phyloP scores from a whole-genome alignment of 2,329 filamentous ascomycete species.

The Phialophora macrospora region DNA sequence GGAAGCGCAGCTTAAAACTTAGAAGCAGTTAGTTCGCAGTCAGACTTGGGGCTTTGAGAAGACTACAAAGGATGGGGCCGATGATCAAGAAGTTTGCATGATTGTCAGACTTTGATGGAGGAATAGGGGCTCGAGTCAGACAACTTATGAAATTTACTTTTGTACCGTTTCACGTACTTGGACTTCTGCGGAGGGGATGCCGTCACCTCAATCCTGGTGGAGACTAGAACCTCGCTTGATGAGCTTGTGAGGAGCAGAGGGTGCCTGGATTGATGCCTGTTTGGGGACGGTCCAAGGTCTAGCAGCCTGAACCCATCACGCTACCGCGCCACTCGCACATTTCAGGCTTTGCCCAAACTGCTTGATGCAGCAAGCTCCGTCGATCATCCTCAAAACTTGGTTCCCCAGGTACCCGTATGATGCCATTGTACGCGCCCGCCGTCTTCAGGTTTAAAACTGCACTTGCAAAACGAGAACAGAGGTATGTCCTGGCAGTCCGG shows the following conservation, averaged over 20 bases:
- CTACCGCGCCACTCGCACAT: not conserved
- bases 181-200: no score
- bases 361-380: slow-evolving; percentile 3
- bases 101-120: not conserved
- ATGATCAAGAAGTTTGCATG: slow-evolving; percentile 5
- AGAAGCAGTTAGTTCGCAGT: not conserved
- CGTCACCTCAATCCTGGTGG: not conserved
- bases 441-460: not conserved
- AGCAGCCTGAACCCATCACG: no score
- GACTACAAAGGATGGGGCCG: not conserved
- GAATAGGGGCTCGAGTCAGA: not conserved
- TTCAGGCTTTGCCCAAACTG: not conserved
- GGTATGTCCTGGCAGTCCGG: not conserved
- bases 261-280: not conserved
- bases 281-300: not conserved
- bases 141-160: not conserved
- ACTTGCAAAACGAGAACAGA: not conserved
- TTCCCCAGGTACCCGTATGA: slow-evolving; percentile 6
- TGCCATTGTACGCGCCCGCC: slow-evolving; percentile 1
- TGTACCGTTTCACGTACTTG: not conserved
- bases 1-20: not conserved
- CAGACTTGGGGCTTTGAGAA: not conserved
- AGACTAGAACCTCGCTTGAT: not conserved
- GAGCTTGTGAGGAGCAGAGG: not conserved
- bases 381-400: slow-evolving; percentile 13